Evolutionary conservation across 805 yeast species (phyloP).

Genomic region (Kluyveromyces lactis): DNA sequence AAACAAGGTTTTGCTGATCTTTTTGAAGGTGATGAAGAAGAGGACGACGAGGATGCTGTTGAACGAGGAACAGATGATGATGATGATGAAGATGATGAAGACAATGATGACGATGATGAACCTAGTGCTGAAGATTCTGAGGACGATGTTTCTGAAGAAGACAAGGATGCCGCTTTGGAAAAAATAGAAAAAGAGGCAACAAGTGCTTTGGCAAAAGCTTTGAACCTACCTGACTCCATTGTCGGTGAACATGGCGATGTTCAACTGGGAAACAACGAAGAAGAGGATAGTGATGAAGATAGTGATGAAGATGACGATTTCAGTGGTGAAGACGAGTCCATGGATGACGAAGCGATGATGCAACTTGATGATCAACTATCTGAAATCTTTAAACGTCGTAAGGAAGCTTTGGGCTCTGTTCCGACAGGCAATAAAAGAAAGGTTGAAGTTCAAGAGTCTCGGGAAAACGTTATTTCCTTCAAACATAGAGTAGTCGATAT

Average conservation of each 20-base stretch:
- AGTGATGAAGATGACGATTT: conserved; percentile 38
- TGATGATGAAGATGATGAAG: conserved; percentile 23
- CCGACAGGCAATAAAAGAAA: conserved; percentile 62
- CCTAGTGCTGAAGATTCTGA: too few species aligned
- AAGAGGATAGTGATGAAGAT: conserved; percentile 31
- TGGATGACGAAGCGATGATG: conserved; percentile 97
- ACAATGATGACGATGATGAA: conserved; percentile 25
- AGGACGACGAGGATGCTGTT: conserved; percentile 31
- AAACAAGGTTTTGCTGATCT: conserved; percentile 69
- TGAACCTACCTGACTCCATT: conserved; percentile 51
- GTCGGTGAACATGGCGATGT: conserved; percentile 37
- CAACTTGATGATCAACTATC: conserved; percentile 82
- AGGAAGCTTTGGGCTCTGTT: conserved; percentile 48
- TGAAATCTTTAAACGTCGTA: conserved; percentile 75
- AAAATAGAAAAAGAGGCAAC: conserved; percentile 49
- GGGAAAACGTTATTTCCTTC: conserved; percentile 68
- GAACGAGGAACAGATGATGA: conserved; percentile 30
- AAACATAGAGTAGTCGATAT: conserved; percentile 74
- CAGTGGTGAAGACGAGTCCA: conserved; percentile 63
- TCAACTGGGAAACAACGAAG: conserved; percentile 35
- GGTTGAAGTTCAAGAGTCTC: conserved; percentile 67
- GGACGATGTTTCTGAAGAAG: conserved; percentile 25
- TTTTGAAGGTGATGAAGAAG: conserved; percentile 56
- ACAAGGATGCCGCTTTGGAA: conserved; percentile 34
- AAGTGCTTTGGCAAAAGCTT: conserved; percentile 58